Evolutionary conservation across 139 green algal genomes (phyloP).

Genomic region (Raphidocelis subcapitata): DNA sequence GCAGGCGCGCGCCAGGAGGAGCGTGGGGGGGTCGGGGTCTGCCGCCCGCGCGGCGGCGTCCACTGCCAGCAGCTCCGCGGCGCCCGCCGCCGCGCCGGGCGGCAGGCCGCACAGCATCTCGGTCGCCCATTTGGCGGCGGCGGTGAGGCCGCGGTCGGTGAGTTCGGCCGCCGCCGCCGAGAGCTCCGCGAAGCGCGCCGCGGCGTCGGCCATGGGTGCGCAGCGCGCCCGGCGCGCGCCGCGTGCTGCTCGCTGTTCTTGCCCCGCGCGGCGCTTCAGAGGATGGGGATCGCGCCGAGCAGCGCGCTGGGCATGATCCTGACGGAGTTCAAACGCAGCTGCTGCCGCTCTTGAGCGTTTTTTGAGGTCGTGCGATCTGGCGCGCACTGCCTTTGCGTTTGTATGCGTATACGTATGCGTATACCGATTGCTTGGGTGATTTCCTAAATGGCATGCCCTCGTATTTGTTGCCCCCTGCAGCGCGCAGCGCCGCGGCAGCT

Average conservation of each 20-base stretch:
- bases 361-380: too few species aligned
- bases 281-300: background rate
- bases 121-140: conserved; percentile 69
- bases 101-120: conserved; percentile 69
- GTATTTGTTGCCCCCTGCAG: too few species aligned
- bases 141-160: conserved; percentile 41
- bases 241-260: too few species aligned
- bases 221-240: too few species aligned
- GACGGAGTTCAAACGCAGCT: background rate
- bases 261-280: too few species aligned
- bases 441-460: too few species aligned
- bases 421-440: too few species aligned
- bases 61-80: background rate
- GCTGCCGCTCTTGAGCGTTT: background rate
- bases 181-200: conserved; percentile 44
- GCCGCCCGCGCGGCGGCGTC: background rate
- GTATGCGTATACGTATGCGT: too few species aligned
- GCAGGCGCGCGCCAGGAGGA: conserved; percentile 55
- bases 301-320: background rate
- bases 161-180: conserved; percentile 49
- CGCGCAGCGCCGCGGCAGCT: too few species aligned
- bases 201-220: conserved; percentile 4
- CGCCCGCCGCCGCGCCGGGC: conserved; percentile 4
- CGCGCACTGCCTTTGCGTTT: too few species aligned
- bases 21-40: conserved; percentile 13